Evolutionary conservation across 1,139 yeast genomes (phyloP), one percentile per base, ranked within the genome.

Genomic region (Debaryomyces sp.): DNA sequence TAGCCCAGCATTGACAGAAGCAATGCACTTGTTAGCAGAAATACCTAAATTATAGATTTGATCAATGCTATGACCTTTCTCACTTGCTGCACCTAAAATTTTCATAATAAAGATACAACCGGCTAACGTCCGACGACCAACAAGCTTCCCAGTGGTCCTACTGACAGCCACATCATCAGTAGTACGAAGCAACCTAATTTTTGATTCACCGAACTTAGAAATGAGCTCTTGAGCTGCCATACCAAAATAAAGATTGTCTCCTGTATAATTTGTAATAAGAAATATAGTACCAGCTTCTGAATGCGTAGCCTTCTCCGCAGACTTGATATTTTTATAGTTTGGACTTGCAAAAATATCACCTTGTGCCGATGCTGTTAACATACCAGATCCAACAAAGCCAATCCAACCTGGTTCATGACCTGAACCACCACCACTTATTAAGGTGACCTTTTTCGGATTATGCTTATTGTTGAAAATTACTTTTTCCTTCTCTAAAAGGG

Each of bases 1-100:
- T 54, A 89, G 70, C 1, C 92, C 84, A 1, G 92, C 86, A 41
- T 92, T 94, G 58, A 88, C 83, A 6, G 96, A 87, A 40, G 85
- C 92, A 53, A 84, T 60, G 23, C 41, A 18, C 56, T 79, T 83
- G 18, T 41, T 34, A 9, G 15, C 44, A 22, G 37, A 34, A 5
- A 9, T 33, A 32, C 23, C 38, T 17, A 34, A 33, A 21, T 62
- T 59, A 42, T 65, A 68, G 39, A 75, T 66, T 0, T 63, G 61
- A 24, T 71, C 67, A 37, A 71, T 66, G 13, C 67, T 63, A 22
- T 66, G 66, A 2, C 73, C 70, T 6, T 60, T 60, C 36, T 70
- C 68, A 1, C 78, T 63, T n/a, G 78, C 76, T 0, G 72, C 74
- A 7, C 78, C 78, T 2, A 70, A 58, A 6, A 72, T 52, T 50